Base-by-base conservation (phyloP, 2,329 filamentous ascomycete genomes). In the Colletotrichum limetticola region DNA sequence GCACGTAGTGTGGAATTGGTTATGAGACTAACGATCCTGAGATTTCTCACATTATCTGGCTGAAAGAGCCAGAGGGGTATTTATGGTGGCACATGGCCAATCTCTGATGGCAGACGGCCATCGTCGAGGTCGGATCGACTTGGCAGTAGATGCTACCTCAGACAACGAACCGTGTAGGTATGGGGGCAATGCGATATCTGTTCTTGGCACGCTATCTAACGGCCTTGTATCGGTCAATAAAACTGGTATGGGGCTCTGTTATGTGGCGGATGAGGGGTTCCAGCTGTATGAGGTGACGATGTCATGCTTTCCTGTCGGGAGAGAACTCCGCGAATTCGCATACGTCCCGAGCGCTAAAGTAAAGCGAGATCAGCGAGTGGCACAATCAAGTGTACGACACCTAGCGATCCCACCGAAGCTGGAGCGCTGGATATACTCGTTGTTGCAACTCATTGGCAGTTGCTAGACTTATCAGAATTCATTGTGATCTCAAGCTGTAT, bases 191-290 rank as follows among this genome's bases (percentile, higher is more conserved):
- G 24, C 28, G 19, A 52, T 49, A 2, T n/a, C 28, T 4, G 4
- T 32, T 69, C 70, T 72, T 70, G 60, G 66, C 66, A 72, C 60
- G 14, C 26, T 30, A n/a, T 30, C 2, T 11, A 42, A n/a, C 60
- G 70, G 70, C 66, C 70, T 72, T 72, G 70, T 14, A 28, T 72
- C 70, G 70, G 70, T 65, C 42, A n/a, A 30, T 52, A 37, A 19
- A 14, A 3, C 24, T 16, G 16, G 11, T 24, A 53, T 59, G 55
- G 55, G 24, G 11, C 12, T n/a, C 28, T 22, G 35, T 1, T 46
- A 28, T 30, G 12, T 37, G 53, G 22, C 16, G 12, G 26, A 30
- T 42, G 32, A 70, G 60, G 66, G 42, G 37, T 32, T 16, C 37
- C n/a, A 32, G 22, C 30, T 14, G 1, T 5, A 26, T 22, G 53